A percentile compares a stretch with the other conserved stretches of the same genome.
These are phyloP conservation scores for Durotheca rogersii DNA, from an alignment of 495 filamentous ascomycete species.

Conservation along the genomic window DNA sequence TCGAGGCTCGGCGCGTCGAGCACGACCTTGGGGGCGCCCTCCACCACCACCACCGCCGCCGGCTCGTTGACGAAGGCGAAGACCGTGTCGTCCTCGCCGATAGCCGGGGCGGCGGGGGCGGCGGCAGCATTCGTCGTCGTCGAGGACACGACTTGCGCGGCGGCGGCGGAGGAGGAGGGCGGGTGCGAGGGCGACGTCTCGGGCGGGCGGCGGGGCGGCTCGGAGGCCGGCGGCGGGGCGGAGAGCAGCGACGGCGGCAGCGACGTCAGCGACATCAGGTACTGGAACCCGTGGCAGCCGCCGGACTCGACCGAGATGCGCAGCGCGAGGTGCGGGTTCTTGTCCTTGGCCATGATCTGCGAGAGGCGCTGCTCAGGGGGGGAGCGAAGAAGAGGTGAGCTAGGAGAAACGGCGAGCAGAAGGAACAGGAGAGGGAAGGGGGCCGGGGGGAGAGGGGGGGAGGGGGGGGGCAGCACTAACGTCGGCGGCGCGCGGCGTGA, in stretches of 20 bases:
- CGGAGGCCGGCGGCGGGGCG: not conserved
- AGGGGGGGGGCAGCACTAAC: constrained; percentile 49
- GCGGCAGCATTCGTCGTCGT: constrained; percentile 28
- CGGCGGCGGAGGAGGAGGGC: constrained; percentile 18
- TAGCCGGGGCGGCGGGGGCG: constrained; percentile 16
- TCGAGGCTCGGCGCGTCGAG: constrained; percentile 88
- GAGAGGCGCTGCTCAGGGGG: constrained; percentile 59
- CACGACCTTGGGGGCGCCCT: constrained; percentile 68
- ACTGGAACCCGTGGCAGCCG: constrained; percentile 98
- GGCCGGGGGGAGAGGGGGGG: not conserved
- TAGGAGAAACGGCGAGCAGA: not conserved
- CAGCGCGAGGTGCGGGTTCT: constrained; percentile 78
- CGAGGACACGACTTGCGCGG: constrained; percentile 25
- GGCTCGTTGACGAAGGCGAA: constrained; percentile 43
- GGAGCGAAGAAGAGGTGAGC: not conserved
- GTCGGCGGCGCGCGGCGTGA: constrained; percentile 77
- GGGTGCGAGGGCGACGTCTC: constrained; percentile 13
- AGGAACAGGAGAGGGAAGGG: too few relatives aligned
- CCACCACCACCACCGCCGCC: constrained; percentile 8
- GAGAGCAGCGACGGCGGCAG: constrained; percentile 45
- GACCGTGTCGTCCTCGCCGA: constrained; percentile 73
- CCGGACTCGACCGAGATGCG: constrained; percentile 89
- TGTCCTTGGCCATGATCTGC: constrained; percentile 66
- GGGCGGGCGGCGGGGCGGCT: constrained; percentile 1
- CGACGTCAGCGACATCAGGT: constrained; percentile 81